Conservation (phyloP, 805 yeast genomes). For the Grigorovia yakushimaensis region DNA sequence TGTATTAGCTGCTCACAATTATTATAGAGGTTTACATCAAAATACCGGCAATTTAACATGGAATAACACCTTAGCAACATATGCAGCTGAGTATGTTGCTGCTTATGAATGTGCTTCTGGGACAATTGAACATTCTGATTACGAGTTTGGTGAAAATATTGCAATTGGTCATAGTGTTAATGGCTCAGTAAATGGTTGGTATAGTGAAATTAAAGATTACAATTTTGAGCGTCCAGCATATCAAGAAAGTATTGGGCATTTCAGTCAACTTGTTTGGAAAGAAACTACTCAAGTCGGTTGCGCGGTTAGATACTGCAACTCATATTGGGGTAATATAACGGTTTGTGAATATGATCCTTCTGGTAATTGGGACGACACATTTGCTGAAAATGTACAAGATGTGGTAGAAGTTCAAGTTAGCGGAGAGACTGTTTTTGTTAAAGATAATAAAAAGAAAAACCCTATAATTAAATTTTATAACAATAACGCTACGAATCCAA, state of each 20-base stretch:
- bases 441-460: background rate
- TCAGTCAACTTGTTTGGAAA: conserved; percentile 74
- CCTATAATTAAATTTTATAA: background rate
- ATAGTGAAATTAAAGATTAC: conserved; percentile 50
- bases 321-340: conserved; percentile 48
- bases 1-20: conserved; percentile 22
- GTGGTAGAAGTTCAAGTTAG: too few relatives aligned
- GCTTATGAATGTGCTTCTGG: conserved; percentile 44
- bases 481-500: background rate
- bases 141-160: conserved; percentile 63
- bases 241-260: conserved; percentile 47
- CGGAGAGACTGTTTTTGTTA: background rate
- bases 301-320: conserved; percentile 51
- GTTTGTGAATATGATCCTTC: conserved; percentile 68
- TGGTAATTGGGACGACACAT: conserved; percentile 58
- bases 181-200: conserved; percentile 61
- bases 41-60: conserved; percentile 34
- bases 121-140: conserved; percentile 47
- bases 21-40: conserved; percentile 32
- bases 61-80: conserved; percentile 37
- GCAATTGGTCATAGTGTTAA: conserved; percentile 47
- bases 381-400: conserved; percentile 29
- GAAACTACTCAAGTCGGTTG: conserved; percentile 55
- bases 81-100: conserved; percentile 43
- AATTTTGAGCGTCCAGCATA: conserved; percentile 41